A percentile compares a stretch with the other conserved stretches of the same genome.
phyloP scores from a whole-genome alignment of 352 stramenopile species.

The Elongisporangium undulatum region DNA sequence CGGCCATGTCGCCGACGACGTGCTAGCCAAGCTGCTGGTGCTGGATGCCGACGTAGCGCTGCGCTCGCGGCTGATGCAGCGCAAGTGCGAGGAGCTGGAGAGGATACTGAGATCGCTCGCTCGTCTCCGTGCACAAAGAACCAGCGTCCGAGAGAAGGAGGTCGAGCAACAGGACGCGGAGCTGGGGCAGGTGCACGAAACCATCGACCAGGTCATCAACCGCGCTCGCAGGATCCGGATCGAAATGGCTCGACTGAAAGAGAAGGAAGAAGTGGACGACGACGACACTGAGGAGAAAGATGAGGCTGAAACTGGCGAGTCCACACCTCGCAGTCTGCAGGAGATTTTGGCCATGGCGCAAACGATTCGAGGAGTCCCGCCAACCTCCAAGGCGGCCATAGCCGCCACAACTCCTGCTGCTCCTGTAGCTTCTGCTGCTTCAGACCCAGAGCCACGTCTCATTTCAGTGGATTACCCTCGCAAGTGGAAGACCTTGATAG shows the following conservation, averaged over 20 bases:
- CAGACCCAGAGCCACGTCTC: neutral
- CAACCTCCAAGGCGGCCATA: neutral
- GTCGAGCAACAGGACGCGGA: slow-evolving; percentile 11
- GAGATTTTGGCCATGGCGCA: slow-evolving; percentile 17
- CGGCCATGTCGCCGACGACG: neutral
- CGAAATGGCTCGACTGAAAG: slow-evolving; percentile 11
- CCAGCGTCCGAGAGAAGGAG: slow-evolving; percentile 1
- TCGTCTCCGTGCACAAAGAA: slow-evolving; percentile 8
- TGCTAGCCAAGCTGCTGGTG: slow-evolving; percentile 10
- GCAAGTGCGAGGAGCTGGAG: slow-evolving; percentile 36
- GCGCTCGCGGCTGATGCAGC: slow-evolving; percentile 19
- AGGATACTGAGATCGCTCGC: slow-evolving; percentile 13
- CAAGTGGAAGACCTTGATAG: slow-evolving; percentile 27
- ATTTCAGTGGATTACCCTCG: slow-evolving; percentile 1
- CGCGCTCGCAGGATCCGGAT: slow-evolving; percentile 41
- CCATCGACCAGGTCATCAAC: slow-evolving; percentile 42
- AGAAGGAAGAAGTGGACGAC: neutral
- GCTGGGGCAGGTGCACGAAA: slow-evolving; percentile 25
- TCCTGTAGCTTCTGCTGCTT: neutral
- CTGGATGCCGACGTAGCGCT: slow-evolving; percentile 31
- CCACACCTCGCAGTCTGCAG: slow-evolving; percentile 8
- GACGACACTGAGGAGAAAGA: slow-evolving; percentile 1
- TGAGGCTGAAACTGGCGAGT: slow-evolving; percentile 2
- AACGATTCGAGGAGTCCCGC: slow-evolving; percentile 2
- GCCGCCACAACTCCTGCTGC: neutral